Base-by-base conservation (phyloP, 2,329 filamentous ascomycete genomes). In the Claviceps fusiformis region DNA sequence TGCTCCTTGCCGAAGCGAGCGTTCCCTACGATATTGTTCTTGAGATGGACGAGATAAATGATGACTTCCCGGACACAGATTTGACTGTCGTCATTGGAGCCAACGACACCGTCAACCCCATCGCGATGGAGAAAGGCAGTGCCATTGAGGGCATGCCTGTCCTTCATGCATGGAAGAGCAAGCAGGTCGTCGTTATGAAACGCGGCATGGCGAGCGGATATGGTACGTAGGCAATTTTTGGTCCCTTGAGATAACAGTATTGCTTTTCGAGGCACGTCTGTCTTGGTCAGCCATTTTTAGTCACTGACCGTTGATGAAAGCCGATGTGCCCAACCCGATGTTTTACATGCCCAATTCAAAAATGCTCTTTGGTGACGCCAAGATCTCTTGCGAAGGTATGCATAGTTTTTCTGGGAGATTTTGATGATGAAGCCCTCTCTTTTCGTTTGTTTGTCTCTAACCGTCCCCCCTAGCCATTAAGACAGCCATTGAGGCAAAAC, bases 21-120 rank as follows among this genome's bases (percentile, higher is more conserved):
- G 90, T 95, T 35, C 89, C 89, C 3, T 95, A 95, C 64, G 90
- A 95, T 62, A 92, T 95, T 55, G 89, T 95, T 33, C 77, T 95
- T 49, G 89, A 95, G 71, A 95, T 95, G 89, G 90, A 95, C 62
- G 90, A 95, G 73, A 95, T 95, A 72, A 95, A 95, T 68, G 89
- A 95, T 59, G 89, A 95, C 64, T 95, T 95, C 67, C 70, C 77
- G 7, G 86, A 93, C 33, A 95, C 90, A 0, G 90, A 95, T 63
- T 75, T 95, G 10, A 90, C 88, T 0, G 79, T 95, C 3, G 89
- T 95, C 0, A 95, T 95, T 64, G 90, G 90, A 3, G 90, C 90
- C 9, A 95, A 95, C 62, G 90, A 95, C 63, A 95, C 90, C 0
- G 90, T 95, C 43, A 95, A 95, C 64, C 90, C 90, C 0, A 92